A percentile compares a stretch with the other conserved stretches of the same genome.
Evolutionary conservation across 2,329 filamentous ascomycete species (phyloP).

Genomic region (Phaeosphaeria sp.): DNA sequence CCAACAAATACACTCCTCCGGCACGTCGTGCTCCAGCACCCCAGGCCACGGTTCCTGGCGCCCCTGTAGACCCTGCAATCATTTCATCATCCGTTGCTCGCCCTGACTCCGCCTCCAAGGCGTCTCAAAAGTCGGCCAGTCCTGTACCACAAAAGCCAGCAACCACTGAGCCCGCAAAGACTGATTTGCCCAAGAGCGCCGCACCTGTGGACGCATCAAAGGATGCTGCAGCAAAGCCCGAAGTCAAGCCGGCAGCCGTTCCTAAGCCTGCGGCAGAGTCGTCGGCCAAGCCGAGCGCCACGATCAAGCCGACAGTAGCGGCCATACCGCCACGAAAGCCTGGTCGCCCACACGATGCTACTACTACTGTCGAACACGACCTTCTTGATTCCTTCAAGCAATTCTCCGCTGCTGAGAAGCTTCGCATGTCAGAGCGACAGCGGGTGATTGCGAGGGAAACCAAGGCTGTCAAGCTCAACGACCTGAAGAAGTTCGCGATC

Average conservation of each 20-base stretch:
- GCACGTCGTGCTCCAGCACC: constrained; percentile 80
- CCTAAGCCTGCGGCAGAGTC: constrained; percentile 31
- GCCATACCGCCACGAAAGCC: constrained; percentile 45
- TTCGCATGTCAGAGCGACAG: constrained; percentile 63
- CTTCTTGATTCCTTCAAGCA: constrained; percentile 69
- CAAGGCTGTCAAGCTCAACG: constrained; percentile 90
- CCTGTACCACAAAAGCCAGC: constrained; percentile 28
- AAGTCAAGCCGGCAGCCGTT: constrained; percentile 23
- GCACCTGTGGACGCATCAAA: constrained; percentile 24
- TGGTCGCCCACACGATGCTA: constrained; percentile 59
- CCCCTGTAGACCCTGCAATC: constrained; percentile 85
- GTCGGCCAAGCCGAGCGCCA: constrained; percentile 34
- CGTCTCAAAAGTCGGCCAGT: constrained; percentile 28
- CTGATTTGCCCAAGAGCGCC: constrained; percentile 11
- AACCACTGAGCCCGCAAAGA: constrained; percentile 26
- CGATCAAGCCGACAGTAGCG: constrained; percentile 36
- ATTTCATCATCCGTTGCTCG: constrained; percentile 81
- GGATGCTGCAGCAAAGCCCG: constrained; percentile 20
- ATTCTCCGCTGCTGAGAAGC: constrained; percentile 68
- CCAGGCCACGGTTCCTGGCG: constrained; percentile 75
- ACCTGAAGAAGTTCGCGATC: constrained; percentile 92
- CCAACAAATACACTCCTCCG: constrained; percentile 87
- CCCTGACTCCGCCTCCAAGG: constrained; percentile 47
- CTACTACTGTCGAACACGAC: constrained; percentile 67
- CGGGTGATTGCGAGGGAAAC: constrained; percentile 69